These are phyloP conservation scores for Tylopilus vinaceipallidus DNA, from an alignment of 768 basidiomycete species.

Conservation along the genomic window DNA sequence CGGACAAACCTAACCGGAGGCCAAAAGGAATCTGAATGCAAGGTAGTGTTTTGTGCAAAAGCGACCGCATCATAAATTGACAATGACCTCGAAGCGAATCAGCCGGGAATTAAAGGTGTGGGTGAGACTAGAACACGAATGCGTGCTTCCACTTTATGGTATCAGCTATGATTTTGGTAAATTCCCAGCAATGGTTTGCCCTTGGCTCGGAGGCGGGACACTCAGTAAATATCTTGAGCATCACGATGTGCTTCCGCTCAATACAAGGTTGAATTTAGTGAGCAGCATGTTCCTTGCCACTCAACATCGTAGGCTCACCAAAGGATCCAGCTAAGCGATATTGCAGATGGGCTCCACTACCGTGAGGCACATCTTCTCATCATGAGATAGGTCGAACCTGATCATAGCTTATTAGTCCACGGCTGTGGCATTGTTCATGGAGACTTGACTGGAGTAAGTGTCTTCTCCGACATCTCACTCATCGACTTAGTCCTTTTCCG, in stretches of 20 bases:
- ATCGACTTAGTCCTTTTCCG: not conserved
- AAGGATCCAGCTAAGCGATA: constrained; percentile 11
- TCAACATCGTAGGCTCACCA: constrained; percentile 1
- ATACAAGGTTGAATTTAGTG: constrained; percentile 16
- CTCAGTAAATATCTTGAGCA: constrained; percentile 23
- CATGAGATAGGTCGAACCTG: not conserved
- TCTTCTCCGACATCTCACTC: not conserved
- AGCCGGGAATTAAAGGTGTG: constrained; percentile 23
- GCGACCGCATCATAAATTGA: not conserved
- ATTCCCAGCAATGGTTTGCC: constrained; percentile 34
- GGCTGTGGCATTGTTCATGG: constrained; percentile 39
- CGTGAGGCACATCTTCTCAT: constrained; percentile 3
- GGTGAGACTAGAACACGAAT: constrained; percentile 27
- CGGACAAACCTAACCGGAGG: constrained; percentile 15
- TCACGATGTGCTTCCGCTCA: constrained; percentile 4
- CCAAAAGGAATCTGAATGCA: constrained; percentile 8
- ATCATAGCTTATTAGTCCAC: constrained; percentile 9
- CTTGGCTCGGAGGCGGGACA: constrained; percentile 33
- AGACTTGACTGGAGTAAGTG: constrained; percentile 42
- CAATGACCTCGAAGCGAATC: constrained; percentile 4
- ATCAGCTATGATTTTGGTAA: constrained; percentile 29
- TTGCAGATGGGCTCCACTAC: constrained; percentile 24
- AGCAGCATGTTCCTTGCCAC: not conserved
- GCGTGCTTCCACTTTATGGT: constrained; percentile 30
- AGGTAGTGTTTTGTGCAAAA: constrained; percentile 2